These are phyloP conservation scores for Corylus avellana DNA, from an alignment of 306 rosid genomes.

Conservation along the genomic window DNA sequence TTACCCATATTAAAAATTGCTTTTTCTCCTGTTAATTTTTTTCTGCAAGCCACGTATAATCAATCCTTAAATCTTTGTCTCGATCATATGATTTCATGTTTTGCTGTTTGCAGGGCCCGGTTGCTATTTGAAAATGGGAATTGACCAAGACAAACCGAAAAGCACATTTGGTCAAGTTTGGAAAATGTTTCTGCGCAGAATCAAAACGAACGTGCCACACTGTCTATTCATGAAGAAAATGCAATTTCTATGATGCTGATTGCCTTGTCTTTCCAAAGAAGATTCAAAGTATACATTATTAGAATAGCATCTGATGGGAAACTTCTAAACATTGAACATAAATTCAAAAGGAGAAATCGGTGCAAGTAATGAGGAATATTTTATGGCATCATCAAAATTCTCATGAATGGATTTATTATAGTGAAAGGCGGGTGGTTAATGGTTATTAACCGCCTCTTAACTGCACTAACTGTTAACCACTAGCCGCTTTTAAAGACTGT, in stretches of 20 bases:
- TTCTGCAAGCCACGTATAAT: too few species aligned
- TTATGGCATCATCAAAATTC: background rate
- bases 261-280: background rate
- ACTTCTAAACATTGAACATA: background rate
- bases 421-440: too few species aligned
- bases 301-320: background rate
- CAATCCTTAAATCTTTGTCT: background rate
- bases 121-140: background rate
- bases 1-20: too few species aligned
- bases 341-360: background rate
- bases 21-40: too few species aligned
- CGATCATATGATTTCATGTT: background rate
- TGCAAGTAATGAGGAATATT: background rate
- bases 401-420: too few species aligned
- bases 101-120: slow-evolving; percentile 9
- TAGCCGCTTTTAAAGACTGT: too few species aligned
- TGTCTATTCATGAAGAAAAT: background rate
- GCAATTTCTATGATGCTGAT: background rate
- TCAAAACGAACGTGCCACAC: background rate
- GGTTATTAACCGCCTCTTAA: too few species aligned
- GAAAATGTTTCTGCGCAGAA: background rate
- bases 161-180: background rate
- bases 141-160: background rate
- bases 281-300: background rate
- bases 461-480: too few species aligned